Evolutionary conservation across 2,329 filamentous ascomycete species (phyloP), one percentile per base, ranked within the genome.

Genomic region (Nigrospora osmanthi): DNA sequence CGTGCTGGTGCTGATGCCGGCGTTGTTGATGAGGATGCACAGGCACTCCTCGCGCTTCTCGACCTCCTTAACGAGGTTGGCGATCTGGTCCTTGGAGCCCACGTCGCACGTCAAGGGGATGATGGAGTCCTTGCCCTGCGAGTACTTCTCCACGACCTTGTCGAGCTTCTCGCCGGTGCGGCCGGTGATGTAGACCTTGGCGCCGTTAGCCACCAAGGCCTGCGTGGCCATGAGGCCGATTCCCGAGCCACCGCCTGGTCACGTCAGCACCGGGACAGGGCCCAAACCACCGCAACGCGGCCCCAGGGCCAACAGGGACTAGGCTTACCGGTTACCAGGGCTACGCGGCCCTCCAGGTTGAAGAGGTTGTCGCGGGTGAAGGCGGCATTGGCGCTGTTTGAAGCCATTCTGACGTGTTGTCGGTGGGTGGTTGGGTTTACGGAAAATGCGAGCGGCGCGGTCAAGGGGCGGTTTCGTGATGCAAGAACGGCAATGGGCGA

Each of bases 211-310:
- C 1, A 85, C 77, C 44, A 85, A 80, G 7, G 81, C 76, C 52
- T 85, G 78, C 3, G 79, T 76, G 37, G 81, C 80, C 81, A 86
- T 86, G 44, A 82, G 72, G 5, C 82, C 82, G 43, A 86, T 83
- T 23, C 81, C 81, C 46, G 81, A 76, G 31, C 76, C 76, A 36
- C 76, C 72, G 19, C 71, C 68, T 69, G 35, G 6, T 34, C n/a
- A 13, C 13, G 12, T 40, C 12, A 13, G 12, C 15, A 19, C 17
- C 3, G 34, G 2, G 15, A 13, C 13, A 33, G 16, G 11, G 6
- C 6, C 13, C 16, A 42, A 16, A n/a, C n/a, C n/a, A n/a, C 30
- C 10, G 17, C n/a, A 3, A 7, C n/a, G 5, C 15, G 13, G 31
- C 2, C 3, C 4, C 7, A 10, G 15, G 4, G 19, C 5, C 16